Conservation (phyloP, 2,329 filamentous ascomycete genomes). For the Neopestalotiopsis clavispora region DNA sequence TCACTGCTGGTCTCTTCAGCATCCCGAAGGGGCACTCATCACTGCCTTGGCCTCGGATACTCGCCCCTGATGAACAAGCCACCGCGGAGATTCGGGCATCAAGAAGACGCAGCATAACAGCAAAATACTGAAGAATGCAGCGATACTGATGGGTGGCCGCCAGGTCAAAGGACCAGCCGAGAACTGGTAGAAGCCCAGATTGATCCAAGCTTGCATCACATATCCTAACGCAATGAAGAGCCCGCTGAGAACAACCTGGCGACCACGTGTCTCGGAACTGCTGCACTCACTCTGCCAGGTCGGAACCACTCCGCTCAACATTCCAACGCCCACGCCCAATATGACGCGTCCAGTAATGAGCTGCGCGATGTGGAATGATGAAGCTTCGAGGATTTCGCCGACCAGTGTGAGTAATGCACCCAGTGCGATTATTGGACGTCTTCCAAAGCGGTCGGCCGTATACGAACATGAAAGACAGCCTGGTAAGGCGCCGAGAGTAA, state of each 20-base stretch:
- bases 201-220: slow-evolving; percentile 49
- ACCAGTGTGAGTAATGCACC: slow-evolving; percentile 43
- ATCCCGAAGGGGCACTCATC: slow-evolving; percentile 33
- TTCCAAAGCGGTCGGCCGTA: slow-evolving; percentile 44
- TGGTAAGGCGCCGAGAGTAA: slow-evolving; percentile 42
- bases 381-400: slow-evolving; percentile 46
- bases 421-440: slow-evolving; percentile 26
- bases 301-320: slow-evolving; percentile 45
- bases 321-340: slow-evolving; percentile 43
- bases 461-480: slow-evolving; percentile 42
- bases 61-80: slow-evolving; percentile 38
- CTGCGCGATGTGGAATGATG: slow-evolving; percentile 44
- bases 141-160: slow-evolving; percentile 40
- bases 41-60: slow-evolving; percentile 35
- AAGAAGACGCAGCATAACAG: slow-evolving; percentile 35
- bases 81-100: slow-evolving; percentile 42
- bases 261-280: slow-evolving; percentile 46
- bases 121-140: slow-evolving; percentile 32
- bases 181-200: slow-evolving; percentile 46
- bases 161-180: slow-evolving; percentile 34
- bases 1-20: slow-evolving; percentile 27
- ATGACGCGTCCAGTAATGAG: slow-evolving; percentile 47
- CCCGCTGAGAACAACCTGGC: slow-evolving; percentile 43
- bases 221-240: slow-evolving; percentile 41
- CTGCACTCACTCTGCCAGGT: slow-evolving; percentile 46